These are phyloP conservation scores for Penicillium thymicola DNA, from an alignment of 2,329 filamentous ascomycete genomes.

Conservation along the genomic window DNA sequence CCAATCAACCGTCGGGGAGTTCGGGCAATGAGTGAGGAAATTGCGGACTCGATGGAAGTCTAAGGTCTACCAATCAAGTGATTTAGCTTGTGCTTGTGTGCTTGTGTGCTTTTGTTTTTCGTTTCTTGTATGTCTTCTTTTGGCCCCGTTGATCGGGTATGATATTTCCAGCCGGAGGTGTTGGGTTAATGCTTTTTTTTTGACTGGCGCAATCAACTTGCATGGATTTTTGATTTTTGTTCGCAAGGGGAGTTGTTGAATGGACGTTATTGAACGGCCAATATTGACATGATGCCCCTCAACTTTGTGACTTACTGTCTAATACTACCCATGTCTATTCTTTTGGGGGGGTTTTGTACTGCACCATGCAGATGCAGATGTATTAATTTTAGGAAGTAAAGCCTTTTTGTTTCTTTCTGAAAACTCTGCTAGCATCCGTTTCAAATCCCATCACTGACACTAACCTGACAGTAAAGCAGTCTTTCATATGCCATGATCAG, in stretches of 20 bases:
- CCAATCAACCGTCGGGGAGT: constrained; percentile 45
- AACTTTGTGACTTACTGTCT: constrained; percentile 15
- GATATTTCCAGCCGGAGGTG: constrained; percentile 16
- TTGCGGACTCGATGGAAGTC: constrained; percentile 53
- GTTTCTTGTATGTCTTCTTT: constrained; percentile 14
- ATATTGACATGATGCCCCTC: constrained; percentile 15
- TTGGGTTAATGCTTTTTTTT: constrained; percentile 14
- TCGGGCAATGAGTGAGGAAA: constrained; percentile 53
- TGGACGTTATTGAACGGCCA: constrained; percentile 9
- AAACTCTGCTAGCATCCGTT: too few species aligned
- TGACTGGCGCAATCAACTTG: constrained; percentile 24
- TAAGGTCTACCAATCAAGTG: constrained; percentile 23
- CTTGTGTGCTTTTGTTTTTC: background rate
- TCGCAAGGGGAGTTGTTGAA: constrained; percentile 12
- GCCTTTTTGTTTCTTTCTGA: background rate
- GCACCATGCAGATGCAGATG: background rate
- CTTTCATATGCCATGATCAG: too few species aligned
- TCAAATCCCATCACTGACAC: background rate
- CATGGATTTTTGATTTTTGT: constrained; percentile 15
- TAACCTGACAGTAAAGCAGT: background rate
- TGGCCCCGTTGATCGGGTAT: constrained; percentile 19
- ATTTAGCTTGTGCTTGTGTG: background rate
- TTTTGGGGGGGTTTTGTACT: background rate
- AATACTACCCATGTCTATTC: constrained; percentile 10
- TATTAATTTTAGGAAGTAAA: background rate